Base-by-base conservation (phyloP, 2,329 filamentous ascomycete genomes). In the Sarocladium brachiariae region DNA sequence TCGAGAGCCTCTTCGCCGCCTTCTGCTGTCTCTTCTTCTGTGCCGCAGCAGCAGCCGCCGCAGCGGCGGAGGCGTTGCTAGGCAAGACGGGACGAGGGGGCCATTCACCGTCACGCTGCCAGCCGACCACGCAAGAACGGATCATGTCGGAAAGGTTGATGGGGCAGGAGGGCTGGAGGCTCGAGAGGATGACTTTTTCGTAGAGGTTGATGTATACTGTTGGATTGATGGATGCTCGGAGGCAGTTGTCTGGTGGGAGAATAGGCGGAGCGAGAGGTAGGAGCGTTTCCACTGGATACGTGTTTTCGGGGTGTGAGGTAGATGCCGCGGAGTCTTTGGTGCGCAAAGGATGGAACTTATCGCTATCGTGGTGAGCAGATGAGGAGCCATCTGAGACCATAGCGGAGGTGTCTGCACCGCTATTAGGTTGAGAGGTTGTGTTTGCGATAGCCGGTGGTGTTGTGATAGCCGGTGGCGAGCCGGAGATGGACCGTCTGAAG, bases 101-200 rank as follows among this genome's bases (percentile, higher is more conserved):
- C 92, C 92, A 97, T 66, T 96, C 89, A 14, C 90, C 91, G 59
- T 93, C 89, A 35, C 88, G 78, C 66, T 95, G 95, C 92, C 92
- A 96, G 38, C 92, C 92, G 24, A 86, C 77, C 1, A 97, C 90
- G 56, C 92, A 87, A 11, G 88, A 82, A 9, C 82, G 78, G 19
- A 88, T 81, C 71, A 96, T 84, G 59, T 95, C 89, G 25, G 77
- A 72, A 1, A 97, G 78, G 59, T 96, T 96, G 61, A 96, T 86
- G 3, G 92, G 92, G 14, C 95, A 88, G 1, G 86, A 85, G 0
- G 92, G 92, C 2, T 89, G 88, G 56, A 93, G 78, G 33, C 77
- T 80, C 60, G 92, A 84, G 1, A 90, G 66, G 37, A 96, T 83
- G 48, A 96, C 86, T 68, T 96, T 96, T 63, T 87, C 86, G 72